A percentile compares a stretch with the other conserved stretches of the same genome.
These are phyloP conservation scores for Fusarium multiceps DNA, from an alignment of 2,329 filamentous ascomycete genomes.

Conservation along the genomic window DNA sequence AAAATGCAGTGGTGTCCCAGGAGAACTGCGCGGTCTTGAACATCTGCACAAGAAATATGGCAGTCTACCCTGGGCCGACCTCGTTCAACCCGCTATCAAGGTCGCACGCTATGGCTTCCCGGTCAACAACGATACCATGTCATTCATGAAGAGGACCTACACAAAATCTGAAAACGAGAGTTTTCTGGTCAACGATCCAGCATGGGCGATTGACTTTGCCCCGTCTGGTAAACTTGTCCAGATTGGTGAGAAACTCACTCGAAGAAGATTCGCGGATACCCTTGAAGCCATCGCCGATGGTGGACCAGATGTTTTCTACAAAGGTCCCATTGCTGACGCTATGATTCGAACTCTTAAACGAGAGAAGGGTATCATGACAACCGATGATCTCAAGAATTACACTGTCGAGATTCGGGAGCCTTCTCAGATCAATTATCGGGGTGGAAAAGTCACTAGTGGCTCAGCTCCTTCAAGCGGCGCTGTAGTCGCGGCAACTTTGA, in stretches of 20 bases:
- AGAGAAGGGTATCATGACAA: conserved; percentile 79
- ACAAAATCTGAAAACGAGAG: conserved; percentile 54
- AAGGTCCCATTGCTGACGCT: conserved; percentile 73
- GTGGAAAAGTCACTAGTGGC: conserved; percentile 74
- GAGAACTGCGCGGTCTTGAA: conserved; percentile 78
- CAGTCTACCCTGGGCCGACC: conserved; percentile 69
- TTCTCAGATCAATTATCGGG: conserved; percentile 72
- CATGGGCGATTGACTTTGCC: conserved; percentile 88
- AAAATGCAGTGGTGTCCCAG: conserved; percentile 67
- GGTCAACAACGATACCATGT: conserved; percentile 72
- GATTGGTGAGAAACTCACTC: conserved; percentile 78
- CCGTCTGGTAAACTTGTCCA: conserved; percentile 74
- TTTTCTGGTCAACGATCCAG: conserved; percentile 76
- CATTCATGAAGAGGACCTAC: conserved; percentile 68
- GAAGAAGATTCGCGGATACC: conserved; percentile 79
- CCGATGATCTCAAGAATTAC: conserved; percentile 79
- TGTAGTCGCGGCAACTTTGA: conserved; percentile 78
- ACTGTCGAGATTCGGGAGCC: conserved; percentile 71
- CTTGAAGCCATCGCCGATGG: conserved; percentile 74
- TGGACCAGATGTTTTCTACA: conserved; percentile 77
- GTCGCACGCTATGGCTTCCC: conserved; percentile 79
- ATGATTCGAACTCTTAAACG: conserved; percentile 74
- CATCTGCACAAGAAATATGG: conserved; percentile 78
- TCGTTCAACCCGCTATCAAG: conserved; percentile 77
- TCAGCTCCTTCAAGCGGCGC: conserved; percentile 79